A percentile compares a stretch with the other conserved stretches of the same genome.
Conservation (phyloP, 2,329 filamentous ascomycete genomes). For the Diaporthe batatas region DNA sequence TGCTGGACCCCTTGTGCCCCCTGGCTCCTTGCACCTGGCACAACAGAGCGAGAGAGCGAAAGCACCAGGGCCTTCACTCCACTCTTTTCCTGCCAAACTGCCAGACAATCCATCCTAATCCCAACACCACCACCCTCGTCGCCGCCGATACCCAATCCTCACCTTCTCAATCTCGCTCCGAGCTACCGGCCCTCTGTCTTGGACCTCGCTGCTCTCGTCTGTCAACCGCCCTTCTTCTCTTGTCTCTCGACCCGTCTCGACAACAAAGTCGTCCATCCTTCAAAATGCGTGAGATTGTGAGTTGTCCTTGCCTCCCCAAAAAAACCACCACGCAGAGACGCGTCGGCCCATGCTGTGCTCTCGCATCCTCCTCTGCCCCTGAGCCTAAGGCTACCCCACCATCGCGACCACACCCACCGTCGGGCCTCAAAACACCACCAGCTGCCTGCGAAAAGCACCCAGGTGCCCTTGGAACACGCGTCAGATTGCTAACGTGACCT, state of each 20-base stretch:
- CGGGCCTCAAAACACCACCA: conserved; percentile 25
- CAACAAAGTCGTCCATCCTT: conserved; percentile 46
- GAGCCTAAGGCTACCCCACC: conserved; percentile 50
- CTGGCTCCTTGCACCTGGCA: conserved; percentile 12
- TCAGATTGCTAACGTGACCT: conserved; percentile 66
- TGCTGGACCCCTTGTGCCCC: conserved; percentile 11
- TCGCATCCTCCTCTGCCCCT: conserved; percentile 44
- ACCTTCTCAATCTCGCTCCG: conserved; percentile 27
- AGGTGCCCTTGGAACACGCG: conserved; percentile 42
- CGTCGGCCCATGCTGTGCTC: conserved; percentile 44
- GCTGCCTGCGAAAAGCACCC: conserved; percentile 1
- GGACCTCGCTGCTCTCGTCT: conserved; percentile 30
- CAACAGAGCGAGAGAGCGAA: conserved; percentile 10
- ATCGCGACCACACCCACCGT: conserved; percentile 41
- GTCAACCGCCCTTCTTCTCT: conserved; percentile 28
- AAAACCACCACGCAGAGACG: conserved; percentile 43
- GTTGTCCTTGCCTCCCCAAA: conserved; percentile 51
- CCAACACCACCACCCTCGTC: conserved; percentile 26
- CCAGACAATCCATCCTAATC: conserved; percentile 26
- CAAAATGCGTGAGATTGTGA: conserved; percentile 83
- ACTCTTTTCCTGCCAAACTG: conserved; percentile 32
- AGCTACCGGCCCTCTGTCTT: conserved; percentile 38
- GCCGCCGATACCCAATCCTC: conserved; percentile 28
- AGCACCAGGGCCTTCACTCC: conserved; percentile 20
- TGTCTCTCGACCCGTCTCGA: conserved; percentile 33